Evolutionary conservation across 305 asterid species (phyloP), one percentile per base, ranked within the genome.

Genomic region (Fraxinus floribunda): DNA sequence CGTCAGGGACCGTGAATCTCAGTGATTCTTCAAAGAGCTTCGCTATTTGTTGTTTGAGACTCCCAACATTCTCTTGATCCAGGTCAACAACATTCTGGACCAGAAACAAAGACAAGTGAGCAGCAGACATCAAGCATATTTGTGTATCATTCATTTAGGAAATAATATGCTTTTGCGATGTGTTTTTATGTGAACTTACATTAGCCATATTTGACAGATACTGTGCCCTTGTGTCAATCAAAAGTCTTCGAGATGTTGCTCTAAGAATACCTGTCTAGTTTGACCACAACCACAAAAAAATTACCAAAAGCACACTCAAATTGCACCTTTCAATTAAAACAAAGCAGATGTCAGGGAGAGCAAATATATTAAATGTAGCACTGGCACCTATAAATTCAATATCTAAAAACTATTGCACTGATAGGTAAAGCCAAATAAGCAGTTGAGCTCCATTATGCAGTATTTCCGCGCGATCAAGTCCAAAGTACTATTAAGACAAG

Each of bases 221-320:
- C 74, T 88, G 87, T 77, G 87, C 86, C 82, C 87, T 90, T 36
- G 86, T 83, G 55, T 81, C 77, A 87, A 81, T 62, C 29, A 86
- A 83, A 74, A 86, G 72, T 83, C 91, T 89, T 83, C 83, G 86
- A 82, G 91, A 84, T 66, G 87, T 87, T 78, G 79, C 73, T 80
- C 89, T 89, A 85, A 87, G 80, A 90, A 81, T 84, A 85, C 91
- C 97, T 91, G 95, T 87, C 97, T 92, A 93, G 89, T 92, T 90
- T 79, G 86, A 90, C 83, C 55, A 80, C 52, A 86, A 87, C 46
- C 82, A 86, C 64, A 44, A 75, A 41, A 74, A 85, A 68, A 76
- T 81, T 82, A 80, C 77, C 36, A 81, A 74, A 86, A 16, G 78
- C 75, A 79, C 24, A 62, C 49, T 41, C 49, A 41, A 41, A 84